Conservation (phyloP, 306 rosid species). For the Benincasa hispida region DNA sequence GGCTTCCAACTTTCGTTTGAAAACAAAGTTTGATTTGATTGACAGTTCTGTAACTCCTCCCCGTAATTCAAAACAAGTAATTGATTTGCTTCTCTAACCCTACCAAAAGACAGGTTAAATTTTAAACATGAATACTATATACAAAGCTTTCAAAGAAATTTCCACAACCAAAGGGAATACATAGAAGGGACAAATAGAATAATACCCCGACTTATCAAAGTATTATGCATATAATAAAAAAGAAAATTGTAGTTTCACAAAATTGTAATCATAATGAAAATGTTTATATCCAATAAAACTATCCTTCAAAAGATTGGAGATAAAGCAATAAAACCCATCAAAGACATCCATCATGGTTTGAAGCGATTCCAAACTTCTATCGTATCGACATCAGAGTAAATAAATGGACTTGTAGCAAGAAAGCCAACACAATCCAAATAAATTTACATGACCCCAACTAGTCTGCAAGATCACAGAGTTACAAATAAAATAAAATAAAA, state of each 20-base stretch:
- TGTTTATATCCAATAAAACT: not conserved
- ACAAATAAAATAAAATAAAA: not conserved
- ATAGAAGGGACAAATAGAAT: not conserved
- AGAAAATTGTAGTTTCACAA: not conserved
- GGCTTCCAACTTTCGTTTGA: not conserved
- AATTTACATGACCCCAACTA: not conserved
- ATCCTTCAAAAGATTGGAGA: not conserved
- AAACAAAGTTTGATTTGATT: not conserved
- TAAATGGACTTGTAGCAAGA: not conserved
- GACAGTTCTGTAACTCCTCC: not conserved
- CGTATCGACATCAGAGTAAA: not conserved
- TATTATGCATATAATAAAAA: not conserved
- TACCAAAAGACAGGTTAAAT: not conserved
- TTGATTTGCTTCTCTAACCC: not conserved
- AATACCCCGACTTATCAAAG: not conserved
- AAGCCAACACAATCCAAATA: not conserved
- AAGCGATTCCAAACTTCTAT: not conserved
- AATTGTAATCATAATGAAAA: not conserved
- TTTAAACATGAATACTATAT: not conserved
- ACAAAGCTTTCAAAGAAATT: not conserved
- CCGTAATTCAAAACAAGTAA: not conserved
- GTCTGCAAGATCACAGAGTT: not conserved
- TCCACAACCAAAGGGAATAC: not conserved
- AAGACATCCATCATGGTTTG: not conserved
- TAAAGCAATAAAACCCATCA: constrained; percentile 3